Percentiles rank a stretch among this genome's conserved stretches.
Evolutionary conservation across 2,329 filamentous ascomycete species (phyloP).

Genomic region (Zasmidium citrigriseum): DNA sequence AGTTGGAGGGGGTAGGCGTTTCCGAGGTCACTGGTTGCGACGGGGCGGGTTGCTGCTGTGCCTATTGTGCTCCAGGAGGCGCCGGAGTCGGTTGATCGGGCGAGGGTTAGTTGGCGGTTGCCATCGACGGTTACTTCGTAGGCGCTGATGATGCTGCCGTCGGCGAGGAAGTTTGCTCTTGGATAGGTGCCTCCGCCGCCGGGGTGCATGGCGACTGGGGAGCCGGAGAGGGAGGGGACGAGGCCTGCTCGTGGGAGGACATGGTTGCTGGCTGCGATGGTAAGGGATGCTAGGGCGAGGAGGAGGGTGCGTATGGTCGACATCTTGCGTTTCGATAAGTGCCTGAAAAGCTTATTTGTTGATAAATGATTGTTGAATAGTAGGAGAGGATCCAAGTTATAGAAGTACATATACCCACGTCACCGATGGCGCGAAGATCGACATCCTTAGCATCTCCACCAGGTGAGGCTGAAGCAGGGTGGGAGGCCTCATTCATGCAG

Average conservation of each 20-base stretch:
- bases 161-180: slow-evolving; percentile 32
- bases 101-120: slow-evolving; percentile 25
- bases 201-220: slow-evolving; percentile 20
- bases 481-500: too few species aligned
- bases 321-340: too few species aligned
- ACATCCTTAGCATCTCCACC: too few species aligned
- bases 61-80: slow-evolving; percentile 25
- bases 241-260: neutral
- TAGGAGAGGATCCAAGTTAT: too few species aligned
- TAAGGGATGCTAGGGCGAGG: too few species aligned
- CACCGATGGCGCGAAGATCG: too few species aligned
- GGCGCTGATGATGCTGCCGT: slow-evolving; percentile 34
- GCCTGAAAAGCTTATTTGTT: too few species aligned
- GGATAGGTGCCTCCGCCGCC: slow-evolving; percentile 34
- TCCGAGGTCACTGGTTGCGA: slow-evolving; percentile 31
- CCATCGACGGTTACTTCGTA: slow-evolving; percentile 28
- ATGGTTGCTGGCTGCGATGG: neutral
- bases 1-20: slow-evolving; percentile 38
- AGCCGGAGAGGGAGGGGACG: slow-evolving; percentile 19
- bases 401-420: too few species aligned
- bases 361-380: too few species aligned
- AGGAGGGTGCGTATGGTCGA: too few species aligned
- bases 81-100: slow-evolving; percentile 22
- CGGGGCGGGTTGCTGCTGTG: slow-evolving; percentile 20
- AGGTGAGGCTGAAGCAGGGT: too few species aligned